A percentile compares a stretch with the other conserved stretches of the same genome.
These are phyloP conservation scores for Bassia scoparia DNA, from an alignment of 148 eudicot genomes.

Conservation along the genomic window DNA sequence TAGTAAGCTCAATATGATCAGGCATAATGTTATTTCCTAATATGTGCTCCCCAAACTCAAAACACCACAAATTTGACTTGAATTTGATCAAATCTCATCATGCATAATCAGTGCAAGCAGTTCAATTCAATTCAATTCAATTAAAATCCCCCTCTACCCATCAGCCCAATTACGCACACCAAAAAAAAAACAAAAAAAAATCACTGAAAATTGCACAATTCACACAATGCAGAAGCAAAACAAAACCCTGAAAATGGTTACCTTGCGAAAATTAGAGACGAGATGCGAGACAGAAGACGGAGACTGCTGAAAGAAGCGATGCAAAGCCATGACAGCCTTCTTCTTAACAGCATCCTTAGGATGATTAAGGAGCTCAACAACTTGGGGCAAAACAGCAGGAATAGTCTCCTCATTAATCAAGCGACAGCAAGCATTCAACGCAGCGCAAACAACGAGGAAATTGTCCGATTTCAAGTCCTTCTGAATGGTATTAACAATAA, in stretches of 20 bases:
- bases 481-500: conserved; percentile 95
- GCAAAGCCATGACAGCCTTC: conserved; percentile 99
- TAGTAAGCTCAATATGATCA: no score
- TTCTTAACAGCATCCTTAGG: conserved; percentile 86
- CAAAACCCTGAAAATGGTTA: conserved; percentile 1
- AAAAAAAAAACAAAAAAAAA: no score
- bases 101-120: no score
- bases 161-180: no score
- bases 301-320: conserved; percentile 75
- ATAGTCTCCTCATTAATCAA: conserved; percentile 95
- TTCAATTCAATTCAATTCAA: no score
- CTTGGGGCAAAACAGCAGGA: conserved; percentile 88
- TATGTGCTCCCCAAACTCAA: not conserved
- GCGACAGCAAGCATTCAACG: conserved; percentile 85
- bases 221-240: not conserved
- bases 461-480: conserved; percentile 94
- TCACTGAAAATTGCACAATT: not conserved
- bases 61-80: not conserved
- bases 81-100: not conserved
- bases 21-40: no score
- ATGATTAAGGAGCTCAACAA: conserved; percentile 79
- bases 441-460: conserved; percentile 81
- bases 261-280: conserved; percentile 81
- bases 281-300: conserved; percentile 78
- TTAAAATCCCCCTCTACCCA: no score